Evolutionary conservation across 345 rosid species (phyloP), one percentile per base, ranked within the genome.

Genomic region (Durio zibethinus): DNA sequence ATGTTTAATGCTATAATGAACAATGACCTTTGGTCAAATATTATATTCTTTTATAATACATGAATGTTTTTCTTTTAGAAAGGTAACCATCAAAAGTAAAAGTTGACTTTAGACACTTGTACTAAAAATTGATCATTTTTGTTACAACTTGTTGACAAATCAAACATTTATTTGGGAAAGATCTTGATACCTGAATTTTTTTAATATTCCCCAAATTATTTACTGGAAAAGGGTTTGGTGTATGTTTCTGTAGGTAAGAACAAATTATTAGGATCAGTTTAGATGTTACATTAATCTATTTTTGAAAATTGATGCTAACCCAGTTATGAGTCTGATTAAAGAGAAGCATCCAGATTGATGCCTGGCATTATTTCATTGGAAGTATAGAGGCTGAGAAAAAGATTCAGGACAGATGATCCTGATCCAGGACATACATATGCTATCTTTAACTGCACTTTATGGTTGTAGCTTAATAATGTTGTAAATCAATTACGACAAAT

Each of bases 381-480:
- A 53, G 53, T 53, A 74, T 8, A 38, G 65, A 9, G 33, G 38
- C 40, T 4, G 23, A 23, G 65, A 74, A 10, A 54, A 25, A 15
- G 43, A 25, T 57, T 57, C 15, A 38, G 35, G 38, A 27, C 15
- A 16, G 56, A 70, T 70, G 40, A 23, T 36, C 31, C 53, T 36
- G 33, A 56, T 56, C 8, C 35, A 21, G 15, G 66, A 15, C 66
- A 57, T 57, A 27, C 21, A 11, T n/a, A 33, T 25, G 4, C 23
- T 16, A 40, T 29, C 27, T 47, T 31, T 59, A 52, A 35, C 60
- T 11, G 36, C 38, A 27, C 20, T 53, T 76, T 68, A 7, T 81
- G 50, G 31, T 74, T 88, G 80, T 79, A 96, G 99, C 94, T 96
- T 69, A 89, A 89, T 74, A 80, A 77, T 43, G 82, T 87, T 48